Evolutionary conservation across 129 eudicot species (phyloP), one percentile per base, ranked within the genome.

Genomic region (Flaveria trinervia): DNA sequence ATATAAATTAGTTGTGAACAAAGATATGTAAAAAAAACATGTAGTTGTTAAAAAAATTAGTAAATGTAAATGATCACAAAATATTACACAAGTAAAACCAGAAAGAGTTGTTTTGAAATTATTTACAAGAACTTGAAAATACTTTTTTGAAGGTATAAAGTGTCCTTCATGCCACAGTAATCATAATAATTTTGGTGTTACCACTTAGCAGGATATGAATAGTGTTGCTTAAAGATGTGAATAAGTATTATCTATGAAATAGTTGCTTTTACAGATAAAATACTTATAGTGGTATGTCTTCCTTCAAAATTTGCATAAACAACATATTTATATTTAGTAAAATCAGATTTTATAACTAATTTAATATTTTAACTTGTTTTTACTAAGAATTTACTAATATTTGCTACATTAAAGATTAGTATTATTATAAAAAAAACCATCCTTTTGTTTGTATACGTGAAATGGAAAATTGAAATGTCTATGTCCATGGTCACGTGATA

Each of bases 401-500:
- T 61, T 61, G 3, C 43, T 25, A 13, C 67, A 13, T 61, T 26
- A 61, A 11, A 25, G 18, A 23, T 12, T 3, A 26, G 13, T 11
- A 33, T 9, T 33, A 16, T 16, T 33, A 65, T 30, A 15, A 5
- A 65, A 15, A n/a, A 16, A 30, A 28, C 1, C n/a, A n/a, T 41
- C 1, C 49, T 2, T 2, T 39, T 68, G 39, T 46, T 45, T 70
- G 48, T 22, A 74, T 18, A 23, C 30, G 72, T 64, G 12, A 48
- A 65, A 65, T 65, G 22, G 49, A 23, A 44, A 51, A 61, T 43
- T 64, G 36, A 72, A 41, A 72, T 65, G 78, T 64, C 83, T 9
- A 23, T 41, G 56, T 72, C 78, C 39, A 25, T 64, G 78, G 23
- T 72, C 83, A 79, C 83, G 83, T 79, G 83, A 79, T 2, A 55